Evolutionary conservation across 1,139 yeast species (phyloP).

Genomic region (Scheffersomyces illinoinensis): DNA sequence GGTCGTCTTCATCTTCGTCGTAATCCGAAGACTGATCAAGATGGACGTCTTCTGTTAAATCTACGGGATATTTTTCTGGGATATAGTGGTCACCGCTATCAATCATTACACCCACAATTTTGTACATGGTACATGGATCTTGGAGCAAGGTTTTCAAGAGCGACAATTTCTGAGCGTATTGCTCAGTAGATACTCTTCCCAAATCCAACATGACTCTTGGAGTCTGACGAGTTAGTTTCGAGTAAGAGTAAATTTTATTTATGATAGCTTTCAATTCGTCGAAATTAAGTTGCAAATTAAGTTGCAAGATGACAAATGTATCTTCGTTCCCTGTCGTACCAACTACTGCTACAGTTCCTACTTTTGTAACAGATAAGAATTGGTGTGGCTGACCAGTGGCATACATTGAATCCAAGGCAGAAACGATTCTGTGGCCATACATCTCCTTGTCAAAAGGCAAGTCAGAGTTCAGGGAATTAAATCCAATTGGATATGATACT

Average conservation of each 20-base stretch:
- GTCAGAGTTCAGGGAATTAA: constrained; percentile 27
- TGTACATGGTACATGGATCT: constrained; percentile 8
- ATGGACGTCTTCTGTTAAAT: constrained; percentile 1
- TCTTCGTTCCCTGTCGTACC: constrained; percentile 49
- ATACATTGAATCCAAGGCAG: constrained; percentile 42
- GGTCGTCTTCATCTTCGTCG: constrained; percentile 7
- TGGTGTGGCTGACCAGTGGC: constrained; percentile 43
- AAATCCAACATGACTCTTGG: constrained; percentile 33
- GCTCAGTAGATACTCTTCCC: constrained; percentile 22
- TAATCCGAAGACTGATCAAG: constrained; percentile 1
- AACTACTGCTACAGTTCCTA: constrained; percentile 46
- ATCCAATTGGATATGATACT: constrained; percentile 46
- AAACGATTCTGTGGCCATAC: constrained; percentile 27
- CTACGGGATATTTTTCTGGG: constrained; percentile 13
- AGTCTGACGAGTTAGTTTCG: constrained; percentile 12
- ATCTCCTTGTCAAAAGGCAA: constrained; percentile 21
- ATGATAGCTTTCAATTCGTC: constrained; percentile 18
- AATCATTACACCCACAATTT: constrained; percentile 36
- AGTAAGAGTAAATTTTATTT: constrained; percentile 19
- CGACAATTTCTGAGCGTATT: constrained; percentile 17
- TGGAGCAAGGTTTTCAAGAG: constrained; percentile 16
- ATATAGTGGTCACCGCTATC: constrained; percentile 42
- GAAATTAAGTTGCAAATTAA: constrained; percentile 15
- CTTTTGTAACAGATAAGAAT: constrained; percentile 43
- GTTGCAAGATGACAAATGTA: constrained; percentile 38